Percentiles rank a stretch among this genome's conserved stretches.
These are phyloP conservation scores for Cyberlindnera lachancei DNA, from an alignment of 805 yeast genomes.

Conservation along the genomic window DNA sequence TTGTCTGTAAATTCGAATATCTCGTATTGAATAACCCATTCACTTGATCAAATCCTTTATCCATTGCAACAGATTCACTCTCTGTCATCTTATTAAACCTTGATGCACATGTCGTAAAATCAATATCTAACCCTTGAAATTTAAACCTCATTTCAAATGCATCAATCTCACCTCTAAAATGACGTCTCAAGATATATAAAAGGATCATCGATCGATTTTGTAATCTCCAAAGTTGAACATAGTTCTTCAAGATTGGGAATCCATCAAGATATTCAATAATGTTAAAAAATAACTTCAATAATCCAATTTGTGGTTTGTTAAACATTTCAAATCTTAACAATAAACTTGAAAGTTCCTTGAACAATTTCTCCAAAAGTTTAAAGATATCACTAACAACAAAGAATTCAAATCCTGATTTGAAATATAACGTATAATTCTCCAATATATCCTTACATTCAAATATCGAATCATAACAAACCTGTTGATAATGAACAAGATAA, in stretches of 20 bases:
- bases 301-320: constrained; percentile 3
- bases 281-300: constrained; percentile 11
- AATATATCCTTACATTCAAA: constrained; percentile 14
- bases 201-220: constrained; percentile 8
- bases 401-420: constrained; percentile 16
- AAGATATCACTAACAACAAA: constrained; percentile 8
- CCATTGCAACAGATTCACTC: constrained; percentile 6
- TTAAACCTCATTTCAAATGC: constrained; percentile 7
- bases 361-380: constrained; percentile 10
- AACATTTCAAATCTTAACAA: constrained; percentile 8
- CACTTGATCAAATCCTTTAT: constrained; percentile 8
- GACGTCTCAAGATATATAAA: constrained; percentile 12
- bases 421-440: constrained; percentile 14
- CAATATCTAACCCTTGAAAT: constrained; percentile 7
- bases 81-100: constrained; percentile 3
- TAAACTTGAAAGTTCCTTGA: constrained; percentile 4
- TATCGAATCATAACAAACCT: constrained; percentile 4
- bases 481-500: constrained; percentile 1
- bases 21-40: constrained; percentile 11
- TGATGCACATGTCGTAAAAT: constrained; percentile 8
- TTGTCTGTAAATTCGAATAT: constrained; percentile 3
- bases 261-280: constrained; percentile 16
- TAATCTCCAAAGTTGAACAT: constrained; percentile 16
- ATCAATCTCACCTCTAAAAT: constrained; percentile 7
- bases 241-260: constrained; percentile 10